Evolutionary conservation across 768 basidiomycete genomes (phyloP), one percentile per base, ranked within the genome.

Genomic region (button mushroom (Agaricus bisporus)): DNA sequence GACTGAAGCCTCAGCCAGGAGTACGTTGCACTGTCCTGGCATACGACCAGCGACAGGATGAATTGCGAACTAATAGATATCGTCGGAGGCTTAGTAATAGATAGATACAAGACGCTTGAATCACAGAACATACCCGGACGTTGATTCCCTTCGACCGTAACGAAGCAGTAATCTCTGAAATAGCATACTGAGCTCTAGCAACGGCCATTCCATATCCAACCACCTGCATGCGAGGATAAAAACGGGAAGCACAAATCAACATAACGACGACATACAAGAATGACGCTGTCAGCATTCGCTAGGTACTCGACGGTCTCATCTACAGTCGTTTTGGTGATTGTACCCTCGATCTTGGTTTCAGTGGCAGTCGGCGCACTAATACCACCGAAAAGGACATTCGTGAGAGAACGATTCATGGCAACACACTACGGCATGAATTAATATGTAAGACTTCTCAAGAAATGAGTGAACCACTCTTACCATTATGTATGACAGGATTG

Each of bases 1-100:
- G 12, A 94, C 91, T 5, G 88, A 86, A 2, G 91, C 91, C 64
- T 94, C 91, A 4, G 91, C 91, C 5, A 94, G 73, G 43, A 94
- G 77, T n/a, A 94, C 90, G 61, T 94, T 94, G 65, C 90, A 91
- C 70, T 94, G 88, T 41, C 91, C 91, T 11, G 91, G 91, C 91
- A 94, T 94, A 43, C 91, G 85, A 48, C 91, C 91, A 39, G 91
- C 91, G 12, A 94, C 91, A 10, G 91, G 91, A 62, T 94, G 91
- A 51, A 91, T 91, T 9, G 88, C 88, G 63, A 91, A 91, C 68
- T 78, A 35, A 2, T 14, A 28, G 11, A 11, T 32, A 32, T 17
- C n/a, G n/a, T 18, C 32, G 18, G 15, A 9, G 6, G 14, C 8
- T 48, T 35, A 48, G 17, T 4, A 35, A 15, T 35, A 50, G 12